Base-by-base conservation (phyloP, 805 yeast genomes). In the Cyberlindnera xylosilytica region DNA sequence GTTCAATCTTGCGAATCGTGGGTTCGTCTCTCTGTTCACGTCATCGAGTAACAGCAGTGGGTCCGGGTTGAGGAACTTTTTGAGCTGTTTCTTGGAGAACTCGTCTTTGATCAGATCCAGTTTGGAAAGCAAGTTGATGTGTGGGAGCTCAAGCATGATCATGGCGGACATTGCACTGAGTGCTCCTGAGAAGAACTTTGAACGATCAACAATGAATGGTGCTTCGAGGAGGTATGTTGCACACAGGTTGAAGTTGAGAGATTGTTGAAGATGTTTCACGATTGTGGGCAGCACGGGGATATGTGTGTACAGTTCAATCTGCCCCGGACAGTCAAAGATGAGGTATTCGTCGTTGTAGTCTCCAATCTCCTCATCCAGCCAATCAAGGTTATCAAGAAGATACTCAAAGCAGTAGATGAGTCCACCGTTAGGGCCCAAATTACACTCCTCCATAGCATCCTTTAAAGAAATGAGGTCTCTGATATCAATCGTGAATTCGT, bases 301-400 rank as follows among this genome's bases (percentile, higher is more conserved):
- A 64, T 93, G 99, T 6, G 95, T 88, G 59, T 91, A 91, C 18
- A 91, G 71, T 63, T 91, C 99, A 47, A 91, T 90, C 61, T 91
- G 98, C 0, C 98, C 98, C 0, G 98, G 98, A 64, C 97, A 90
- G 61, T 91, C 98, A 62, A 91, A 89, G 22, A 91, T 88, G 52
- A 91, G 70, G 57, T 87, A 91, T 57, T 93, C 99, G 58, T 93
- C 98, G 54, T 86, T 90, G 60, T 72, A 93, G 49, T 93, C 98
- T 15, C 99, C 99, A 45, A 93, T 84, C 59, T 91, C 96, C 54
- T 91, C 97, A 54, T 91, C 99, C 24, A 93, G 67, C 99, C 99
- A 93, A 66, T 93, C 99, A 47, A 93, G 61, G 58, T 93, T 93
- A 34, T 90, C 79, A 58, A 93, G 63, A 26, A 93, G 69, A 58